Base-by-base conservation (phyloP, 805 yeast genomes). In the Schizosaccharomyces octosporus region DNA sequence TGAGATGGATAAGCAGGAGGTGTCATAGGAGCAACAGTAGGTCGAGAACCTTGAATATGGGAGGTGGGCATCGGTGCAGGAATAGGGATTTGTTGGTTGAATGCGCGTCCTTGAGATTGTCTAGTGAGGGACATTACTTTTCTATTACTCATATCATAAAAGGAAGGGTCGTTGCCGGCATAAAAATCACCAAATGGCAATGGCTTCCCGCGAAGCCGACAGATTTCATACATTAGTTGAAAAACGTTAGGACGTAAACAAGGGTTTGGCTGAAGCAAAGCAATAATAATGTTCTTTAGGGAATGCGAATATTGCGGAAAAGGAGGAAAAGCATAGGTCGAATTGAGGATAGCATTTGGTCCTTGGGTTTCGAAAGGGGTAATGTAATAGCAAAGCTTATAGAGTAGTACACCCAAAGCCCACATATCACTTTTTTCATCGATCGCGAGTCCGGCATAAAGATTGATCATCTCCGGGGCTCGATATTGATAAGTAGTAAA, bases 391-490 rank as follows among this genome's bases (percentile, higher is more conserved):
- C 95, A 84, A 64, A 90, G 75, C 69, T 90, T 90, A 75, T 85
- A 90, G 60, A 90, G 75, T 64, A 90, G 86, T 39, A 93, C 83
- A 9, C 98, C 98, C 59, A 90, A 73, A 0, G 98, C 98, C 98
- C 98, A 90, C 59, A 90, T 85, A 72, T 90, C 98, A 6, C 90
- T 78, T 71, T 87, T 87, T 67, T 89, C 94, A 71, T 90, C 93
- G 54, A 90, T 85, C 1, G 96, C 93, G 58, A 81, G 73, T 5
- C 88, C 85, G 59, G 87, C 75, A 69, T 84, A 84, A 31, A 90
- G 76, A 72, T 90, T 97, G 62, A 90, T 80, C 97, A 90, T 90
- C 69, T 90, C 98, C 0, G 98, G 98, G 0, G 94, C 77, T 64
- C 98, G 76, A 70, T 90, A 90, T 71, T 93, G 98, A 15, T 95